Percentiles rank a stretch among this genome's conserved stretches.
These are phyloP conservation scores for Colletotrichum lini DNA, from an alignment of 2,329 filamentous ascomycete genomes.

Conservation along the genomic window DNA sequence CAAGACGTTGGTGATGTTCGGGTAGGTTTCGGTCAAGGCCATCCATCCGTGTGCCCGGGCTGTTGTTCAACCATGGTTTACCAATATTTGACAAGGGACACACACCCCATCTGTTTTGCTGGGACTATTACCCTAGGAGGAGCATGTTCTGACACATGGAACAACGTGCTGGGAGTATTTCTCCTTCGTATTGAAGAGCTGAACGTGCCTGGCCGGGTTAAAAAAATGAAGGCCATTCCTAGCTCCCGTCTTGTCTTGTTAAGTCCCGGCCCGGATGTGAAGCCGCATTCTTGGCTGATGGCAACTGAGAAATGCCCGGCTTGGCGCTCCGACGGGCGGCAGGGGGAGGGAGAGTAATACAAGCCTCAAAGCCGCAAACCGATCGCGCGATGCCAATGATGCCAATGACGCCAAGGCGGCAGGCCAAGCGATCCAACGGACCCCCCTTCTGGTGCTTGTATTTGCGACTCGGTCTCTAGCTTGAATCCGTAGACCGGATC, in stretches of 20 bases:
- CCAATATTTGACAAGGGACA: neutral
- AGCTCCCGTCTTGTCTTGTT: constrained; percentile 3
- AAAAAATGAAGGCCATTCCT: neutral
- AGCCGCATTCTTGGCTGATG: constrained; percentile 20
- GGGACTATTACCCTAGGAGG: neutral
- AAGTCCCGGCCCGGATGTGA: constrained; percentile 2
- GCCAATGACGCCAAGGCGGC: constrained; percentile 6
- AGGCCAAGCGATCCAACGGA: neutral
- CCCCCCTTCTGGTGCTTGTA: neutral
- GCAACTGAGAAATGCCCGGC: constrained; percentile 1
- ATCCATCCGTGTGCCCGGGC: too few species aligned
- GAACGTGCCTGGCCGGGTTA: neutral
- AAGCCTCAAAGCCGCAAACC: neutral
- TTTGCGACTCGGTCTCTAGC: neutral
- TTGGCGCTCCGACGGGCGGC: constrained; percentile 7
- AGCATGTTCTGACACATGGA: neutral
- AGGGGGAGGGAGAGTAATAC: neutral
- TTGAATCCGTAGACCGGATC: neutral
- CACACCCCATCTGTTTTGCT: neutral
- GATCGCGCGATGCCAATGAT: neutral
- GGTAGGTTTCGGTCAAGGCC: neutral
- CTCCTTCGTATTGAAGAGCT: neutral
- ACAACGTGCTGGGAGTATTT: neutral
- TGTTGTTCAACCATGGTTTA: neutral
- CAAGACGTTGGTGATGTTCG: neutral